Base-by-base conservation (phyloP, 306 rosid genomes). In the Abrus precatorius region DNA sequence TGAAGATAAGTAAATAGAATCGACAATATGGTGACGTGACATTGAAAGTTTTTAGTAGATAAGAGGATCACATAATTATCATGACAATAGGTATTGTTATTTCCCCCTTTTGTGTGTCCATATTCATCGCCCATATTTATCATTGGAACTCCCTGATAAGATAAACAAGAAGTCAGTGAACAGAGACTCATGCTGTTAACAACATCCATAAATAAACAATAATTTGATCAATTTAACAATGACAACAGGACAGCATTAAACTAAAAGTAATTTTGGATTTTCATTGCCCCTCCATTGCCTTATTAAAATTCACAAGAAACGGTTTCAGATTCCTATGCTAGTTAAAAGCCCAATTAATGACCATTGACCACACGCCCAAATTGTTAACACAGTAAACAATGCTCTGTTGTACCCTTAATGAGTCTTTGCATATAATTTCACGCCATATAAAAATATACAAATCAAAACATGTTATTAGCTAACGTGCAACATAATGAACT, bases 31-130 rank as follows among this genome's bases (percentile, higher is more conserved):
- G 65, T 61, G 53, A 47, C 44, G 56, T 48, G 76, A 48, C 36
- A 82, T 50, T 64, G 65, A 72, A 68, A 52, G 38, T 28, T 14
- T 78, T 47, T 29, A 80, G 74, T 32, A 48, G 71, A 83, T 14
- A 68, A 83, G 91, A 76, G 82, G 70, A 86, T 87, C 80, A 95
- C 99, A 74, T 89, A 79, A 81, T 92, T 90, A 87, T 95, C 99
- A 28, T 95, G 99, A 89, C 99, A 95, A 83, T 95, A 95, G 75
- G 97, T 89, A 84, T 95, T 95, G 91, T 95, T 95, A 89, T 95
- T 95, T 63, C 99, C 99, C 13, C 97, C 94, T 80, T 95, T 95
- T n/a, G 99, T 91, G 78, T 95, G 99, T 60, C 98, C 98, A 52
- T 95, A 95, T 87, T 95, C 99, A 79, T 95, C 99, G 7, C 99